Evolutionary conservation across 176 grass and related monocot species (phyloP).

Genomic region (Dactylis glomerata): DNA sequence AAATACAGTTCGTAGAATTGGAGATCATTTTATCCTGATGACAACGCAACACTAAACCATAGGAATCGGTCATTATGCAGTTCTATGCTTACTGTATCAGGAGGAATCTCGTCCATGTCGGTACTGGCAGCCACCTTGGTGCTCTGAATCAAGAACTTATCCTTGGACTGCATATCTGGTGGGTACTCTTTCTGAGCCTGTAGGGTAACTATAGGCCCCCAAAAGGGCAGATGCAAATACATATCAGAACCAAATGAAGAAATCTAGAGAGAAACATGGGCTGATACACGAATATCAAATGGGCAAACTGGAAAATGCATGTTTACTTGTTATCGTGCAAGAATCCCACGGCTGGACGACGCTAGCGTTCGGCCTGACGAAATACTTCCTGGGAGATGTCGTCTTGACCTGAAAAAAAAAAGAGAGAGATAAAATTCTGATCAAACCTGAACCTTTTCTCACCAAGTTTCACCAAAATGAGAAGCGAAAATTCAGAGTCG

Average conservation of each 20-base stretch:
- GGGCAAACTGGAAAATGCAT: neutral
- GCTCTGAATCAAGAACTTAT: slow-evolving; percentile 98
- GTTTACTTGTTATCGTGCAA: slow-evolving; percentile 76
- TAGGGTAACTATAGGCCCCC: slow-evolving; percentile 59
- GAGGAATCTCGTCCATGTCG: slow-evolving; percentile 82
- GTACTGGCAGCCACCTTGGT: slow-evolving; percentile 69
- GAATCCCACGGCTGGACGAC: slow-evolving; percentile 98
- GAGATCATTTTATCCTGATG: slow-evolving; percentile 6
- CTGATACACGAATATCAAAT: neutral
- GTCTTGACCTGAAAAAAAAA: slow-evolving; percentile 77
- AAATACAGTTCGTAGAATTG: neutral
- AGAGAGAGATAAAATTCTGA: slow-evolving; percentile 13
- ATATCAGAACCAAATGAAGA: slow-evolving; percentile 8
- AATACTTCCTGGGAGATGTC: slow-evolving; percentile 96
- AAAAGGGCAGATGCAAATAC: neutral
- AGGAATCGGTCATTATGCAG: slow-evolving; percentile 1
- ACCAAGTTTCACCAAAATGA: slow-evolving; percentile 10
- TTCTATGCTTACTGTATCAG: slow-evolving; percentile 62
- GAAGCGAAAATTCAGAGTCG: slow-evolving; percentile 7
- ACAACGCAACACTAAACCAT: neutral
- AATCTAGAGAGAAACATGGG: slow-evolving; percentile 7
- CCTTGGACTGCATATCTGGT: slow-evolving; percentile 87
- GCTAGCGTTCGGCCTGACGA: slow-evolving; percentile 84
- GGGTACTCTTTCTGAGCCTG: slow-evolving; percentile 87
- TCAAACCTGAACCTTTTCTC: slow-evolving; percentile 24